Evolutionary conservation across 768 basidiomycete genomes (phyloP).

Genomic region (Pleurotus pulmonarius): DNA sequence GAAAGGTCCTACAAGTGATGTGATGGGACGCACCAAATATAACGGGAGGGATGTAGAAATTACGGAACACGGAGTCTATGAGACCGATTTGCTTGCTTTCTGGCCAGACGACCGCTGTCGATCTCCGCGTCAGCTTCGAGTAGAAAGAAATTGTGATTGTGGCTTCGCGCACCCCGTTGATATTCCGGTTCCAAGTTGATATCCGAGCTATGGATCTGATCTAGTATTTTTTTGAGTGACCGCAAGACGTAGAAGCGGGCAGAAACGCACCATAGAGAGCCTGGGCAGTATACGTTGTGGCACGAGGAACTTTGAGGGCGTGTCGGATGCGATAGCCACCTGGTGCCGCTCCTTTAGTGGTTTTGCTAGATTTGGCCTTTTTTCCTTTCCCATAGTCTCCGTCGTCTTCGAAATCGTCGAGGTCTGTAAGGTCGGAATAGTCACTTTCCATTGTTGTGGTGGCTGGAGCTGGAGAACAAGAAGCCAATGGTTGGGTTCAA

Average conservation of each 20-base stretch:
- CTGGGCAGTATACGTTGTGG: conserved; percentile 63
- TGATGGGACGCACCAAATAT: conserved; percentile 48
- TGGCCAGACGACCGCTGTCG: conserved; percentile 60
- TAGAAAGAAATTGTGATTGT: too few relatives aligned
- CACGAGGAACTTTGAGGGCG: conserved; percentile 50
- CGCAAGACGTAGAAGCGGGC: background rate
- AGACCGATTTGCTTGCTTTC: conserved; percentile 56
- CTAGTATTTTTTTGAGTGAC: conserved; percentile 25
- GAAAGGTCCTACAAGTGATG: conserved; percentile 20
- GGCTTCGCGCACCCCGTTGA: conserved; percentile 52
- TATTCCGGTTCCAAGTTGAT: conserved; percentile 77
- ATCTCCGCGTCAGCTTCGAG: background rate
- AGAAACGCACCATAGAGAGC: conserved; percentile 49
- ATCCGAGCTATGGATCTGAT: conserved; percentile 59
- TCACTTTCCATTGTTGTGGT: conserved; percentile 8
- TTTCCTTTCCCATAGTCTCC: conserved; percentile 3
- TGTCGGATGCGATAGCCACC: conserved; percentile 33
- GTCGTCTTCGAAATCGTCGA: conserved; percentile 8
- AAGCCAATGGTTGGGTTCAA: too few relatives aligned
- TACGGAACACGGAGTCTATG: conserved; percentile 61
- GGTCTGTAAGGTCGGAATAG: conserved; percentile 6
- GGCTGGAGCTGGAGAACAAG: background rate
- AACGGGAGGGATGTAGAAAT: conserved; percentile 65
- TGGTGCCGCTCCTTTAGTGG: background rate
- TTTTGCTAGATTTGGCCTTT: conserved; percentile 15